phyloP scores from a whole-genome alignment of 148 eudicot species.

The Heliamphora exappendiculata region DNA sequence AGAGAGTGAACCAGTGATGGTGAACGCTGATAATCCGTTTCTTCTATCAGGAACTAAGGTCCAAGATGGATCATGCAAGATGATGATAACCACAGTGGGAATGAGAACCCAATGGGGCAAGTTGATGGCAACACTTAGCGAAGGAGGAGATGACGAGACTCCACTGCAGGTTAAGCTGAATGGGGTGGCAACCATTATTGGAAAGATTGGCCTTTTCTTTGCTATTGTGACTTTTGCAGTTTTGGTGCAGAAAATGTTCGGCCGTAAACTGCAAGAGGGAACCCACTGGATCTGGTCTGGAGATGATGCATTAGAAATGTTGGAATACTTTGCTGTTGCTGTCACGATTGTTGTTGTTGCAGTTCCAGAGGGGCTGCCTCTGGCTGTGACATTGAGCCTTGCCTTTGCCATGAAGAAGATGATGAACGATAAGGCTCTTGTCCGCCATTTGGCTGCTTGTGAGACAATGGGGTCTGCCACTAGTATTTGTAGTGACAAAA shows the following conservation, averaged over 20 bases:
- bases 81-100: slow-evolving; percentile 24
- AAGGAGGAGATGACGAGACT: slow-evolving; percentile 27
- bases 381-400: slow-evolving; percentile 15
- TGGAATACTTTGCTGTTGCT: slow-evolving; percentile 15
- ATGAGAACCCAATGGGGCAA: slow-evolving; percentile 30
- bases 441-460: slow-evolving; percentile 12
- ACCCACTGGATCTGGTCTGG: slow-evolving; percentile 13
- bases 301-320: slow-evolving; percentile 9
- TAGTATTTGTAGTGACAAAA: slow-evolving; percentile 12
- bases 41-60: slow-evolving; percentile 26
- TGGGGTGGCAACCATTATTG: slow-evolving; percentile 24
- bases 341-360: slow-evolving; percentile 15
- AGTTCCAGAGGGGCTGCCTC: slow-evolving; percentile 12
- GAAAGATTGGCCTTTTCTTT: slow-evolving; percentile 15
- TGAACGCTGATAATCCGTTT: slow-evolving; percentile 17
- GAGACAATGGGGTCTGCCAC: slow-evolving; percentile 14
- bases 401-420: slow-evolving; percentile 16
- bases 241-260: slow-evolving; percentile 4
- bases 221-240: slow-evolving; percentile 12
- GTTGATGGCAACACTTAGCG: slow-evolving; percentile 22
- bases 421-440: slow-evolving; percentile 14
- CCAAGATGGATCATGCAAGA: slow-evolving; percentile 24
- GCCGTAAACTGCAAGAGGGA: slow-evolving; percentile 9
- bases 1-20: slow-evolving; percentile 25
- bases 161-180: slow-evolving; percentile 23